phyloP scores from a whole-genome alignment of 2,329 filamentous ascomycete genomes.

The Trichoderma oligosporum region DNA sequence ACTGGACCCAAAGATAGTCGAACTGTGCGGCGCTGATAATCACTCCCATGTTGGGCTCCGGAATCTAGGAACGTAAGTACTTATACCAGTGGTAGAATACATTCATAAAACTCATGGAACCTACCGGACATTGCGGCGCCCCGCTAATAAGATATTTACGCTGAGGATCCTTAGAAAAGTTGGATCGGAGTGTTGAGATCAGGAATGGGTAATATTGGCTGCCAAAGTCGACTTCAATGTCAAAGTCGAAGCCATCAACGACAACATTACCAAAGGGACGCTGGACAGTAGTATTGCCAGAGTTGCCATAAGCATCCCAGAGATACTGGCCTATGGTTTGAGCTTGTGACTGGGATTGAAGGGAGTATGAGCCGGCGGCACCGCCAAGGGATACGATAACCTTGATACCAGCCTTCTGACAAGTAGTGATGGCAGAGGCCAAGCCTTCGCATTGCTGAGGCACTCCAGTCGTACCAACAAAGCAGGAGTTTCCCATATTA shows the following conservation, averaged over 20 bases:
- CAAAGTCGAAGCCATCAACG: conserved; percentile 52
- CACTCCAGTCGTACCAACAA: conserved; percentile 26
- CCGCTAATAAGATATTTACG: conserved; percentile 41
- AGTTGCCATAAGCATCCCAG: conserved; percentile 43
- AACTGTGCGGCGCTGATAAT: conserved; percentile 11
- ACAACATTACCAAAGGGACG: conserved; percentile 46
- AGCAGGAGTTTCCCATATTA: conserved; percentile 38
- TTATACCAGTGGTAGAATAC: no score
- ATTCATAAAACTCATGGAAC: no score
- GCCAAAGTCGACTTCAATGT: conserved; percentile 40
- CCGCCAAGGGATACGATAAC: conserved; percentile 46
- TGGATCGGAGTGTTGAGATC: conserved; percentile 31
- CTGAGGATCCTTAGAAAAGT: conserved; percentile 27
- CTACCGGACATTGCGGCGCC: conserved; percentile 44
- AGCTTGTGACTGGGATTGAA: conserved; percentile 25
- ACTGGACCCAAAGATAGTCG: conserved; percentile 40
- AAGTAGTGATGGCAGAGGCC: conserved; percentile 40
- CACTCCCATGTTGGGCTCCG: background rate
- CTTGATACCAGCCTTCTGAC: conserved; percentile 42
- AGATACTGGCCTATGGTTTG: conserved; percentile 25
- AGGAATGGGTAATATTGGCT: conserved; percentile 35
- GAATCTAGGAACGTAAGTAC: no score
- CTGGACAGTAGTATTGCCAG: conserved; percentile 30
- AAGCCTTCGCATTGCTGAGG: conserved; percentile 35
- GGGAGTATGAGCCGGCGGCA: conserved; percentile 34